phyloP scores from a whole-genome alignment of 2,329 filamentous ascomycete genomes.

The Penicillium sp. region DNA sequence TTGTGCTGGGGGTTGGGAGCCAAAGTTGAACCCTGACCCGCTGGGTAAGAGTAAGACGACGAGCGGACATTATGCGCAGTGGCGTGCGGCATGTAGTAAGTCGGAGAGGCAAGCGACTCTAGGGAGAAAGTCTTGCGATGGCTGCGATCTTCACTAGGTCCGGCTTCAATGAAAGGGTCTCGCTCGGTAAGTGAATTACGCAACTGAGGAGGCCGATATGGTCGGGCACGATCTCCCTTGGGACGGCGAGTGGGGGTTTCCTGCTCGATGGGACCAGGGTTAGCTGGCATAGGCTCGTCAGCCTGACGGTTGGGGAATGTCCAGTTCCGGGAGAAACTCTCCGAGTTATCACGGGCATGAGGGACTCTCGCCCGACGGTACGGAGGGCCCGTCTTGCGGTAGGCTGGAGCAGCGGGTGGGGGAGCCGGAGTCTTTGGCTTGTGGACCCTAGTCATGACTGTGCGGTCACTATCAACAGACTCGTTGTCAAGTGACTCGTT shows the following conservation, averaged over 20 bases:
- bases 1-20: not conserved
- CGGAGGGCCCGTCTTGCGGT: no score
- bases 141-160: no score
- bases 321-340: not conserved
- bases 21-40: not conserved
- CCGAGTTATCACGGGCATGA: no score
- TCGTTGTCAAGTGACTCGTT: not conserved
- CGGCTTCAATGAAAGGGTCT: no score
- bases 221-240: not conserved
- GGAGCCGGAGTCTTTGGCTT: no score
- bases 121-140: not conserved
- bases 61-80: conserved; percentile 5
- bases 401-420: no score
- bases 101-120: not conserved
- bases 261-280: not conserved
- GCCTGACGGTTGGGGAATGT: not conserved
- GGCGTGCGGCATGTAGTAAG: not conserved
- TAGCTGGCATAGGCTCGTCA: not conserved
- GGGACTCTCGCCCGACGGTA: no score
- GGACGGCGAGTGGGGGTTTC: not conserved
- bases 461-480: not conserved
- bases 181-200: not conserved
- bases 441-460: not conserved
- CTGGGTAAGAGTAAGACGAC: not conserved
- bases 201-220: not conserved